A percentile compares a stretch with the other conserved stretches of the same genome.
Evolutionary conservation across 805 yeast species (phyloP).

Genomic region (Metschnikowia peoriensis): DNA sequence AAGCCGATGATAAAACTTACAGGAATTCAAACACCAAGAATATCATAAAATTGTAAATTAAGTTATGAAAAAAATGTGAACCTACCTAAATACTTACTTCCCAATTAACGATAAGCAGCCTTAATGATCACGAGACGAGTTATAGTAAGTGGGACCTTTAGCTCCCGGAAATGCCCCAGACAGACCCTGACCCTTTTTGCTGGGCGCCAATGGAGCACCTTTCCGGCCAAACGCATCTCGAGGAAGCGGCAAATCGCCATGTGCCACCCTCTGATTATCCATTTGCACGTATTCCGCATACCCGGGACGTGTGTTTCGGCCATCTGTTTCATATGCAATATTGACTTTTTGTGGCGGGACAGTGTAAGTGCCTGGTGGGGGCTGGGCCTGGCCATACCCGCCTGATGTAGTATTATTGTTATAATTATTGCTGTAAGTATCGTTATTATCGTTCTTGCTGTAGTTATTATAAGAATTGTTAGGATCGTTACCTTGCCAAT

Average conservation of each 20-base stretch:
- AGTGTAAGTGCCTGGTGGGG: slow-evolving; percentile 17
- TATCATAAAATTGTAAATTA: too few relatives aligned
- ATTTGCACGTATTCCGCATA: slow-evolving; percentile 32
- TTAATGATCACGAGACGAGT: background rate
- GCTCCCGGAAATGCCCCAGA: slow-evolving; percentile 36
- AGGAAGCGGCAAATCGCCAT: slow-evolving; percentile 34
- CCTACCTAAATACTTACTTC: background rate
- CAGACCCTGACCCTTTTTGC: slow-evolving; percentile 28
- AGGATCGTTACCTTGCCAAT: background rate
- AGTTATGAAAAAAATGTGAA: too few relatives aligned
- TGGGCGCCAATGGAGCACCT: slow-evolving; percentile 36
- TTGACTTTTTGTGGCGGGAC: slow-evolving; percentile 36
- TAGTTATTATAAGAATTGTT: background rate
- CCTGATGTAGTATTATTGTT: background rate
- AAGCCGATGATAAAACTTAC: too few relatives aligned
- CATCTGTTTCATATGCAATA: slow-evolving; percentile 34
- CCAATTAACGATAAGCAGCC: too few relatives aligned
- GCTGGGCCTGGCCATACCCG: background rate
- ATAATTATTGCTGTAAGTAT: background rate
- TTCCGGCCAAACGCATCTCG: slow-evolving; percentile 23
- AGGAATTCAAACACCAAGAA: too few relatives aligned
- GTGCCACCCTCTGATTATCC: slow-evolving; percentile 30
- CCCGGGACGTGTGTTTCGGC: slow-evolving; percentile 36
- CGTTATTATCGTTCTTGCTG: background rate
- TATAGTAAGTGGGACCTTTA: slow-evolving; percentile 30